A percentile compares a stretch with the other conserved stretches of the same genome.
Conservation (phyloP, 176 grass and related monocot species). For the Chrysopogon serrulatus region DNA sequence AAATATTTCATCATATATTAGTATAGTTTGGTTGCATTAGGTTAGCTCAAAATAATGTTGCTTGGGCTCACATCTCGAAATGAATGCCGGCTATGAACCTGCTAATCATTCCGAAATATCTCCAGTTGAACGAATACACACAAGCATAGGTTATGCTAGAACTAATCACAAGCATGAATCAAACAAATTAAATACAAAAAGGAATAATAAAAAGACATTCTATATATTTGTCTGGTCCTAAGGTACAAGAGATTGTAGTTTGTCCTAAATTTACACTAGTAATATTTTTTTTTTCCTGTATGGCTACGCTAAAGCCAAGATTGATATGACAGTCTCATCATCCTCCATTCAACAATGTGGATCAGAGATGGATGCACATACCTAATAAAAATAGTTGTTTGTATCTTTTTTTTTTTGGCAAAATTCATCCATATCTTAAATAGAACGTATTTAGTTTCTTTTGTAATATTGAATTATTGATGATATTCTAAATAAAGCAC, state of each 20-base stretch:
- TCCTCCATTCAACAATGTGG: conserved; percentile 40
- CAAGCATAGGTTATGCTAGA: background rate
- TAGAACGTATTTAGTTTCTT: background rate
- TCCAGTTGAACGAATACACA: background rate
- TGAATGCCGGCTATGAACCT: background rate
- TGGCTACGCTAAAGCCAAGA: background rate
- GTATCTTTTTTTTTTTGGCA: no score
- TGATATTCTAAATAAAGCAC: background rate
- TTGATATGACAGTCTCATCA: conserved; percentile 4
- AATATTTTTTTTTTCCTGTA: conserved; percentile 5
- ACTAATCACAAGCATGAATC: background rate
- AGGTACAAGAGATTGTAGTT: no score
- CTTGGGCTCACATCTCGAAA: background rate
- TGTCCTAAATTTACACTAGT: background rate
- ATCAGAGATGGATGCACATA: background rate
- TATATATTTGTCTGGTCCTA: background rate
- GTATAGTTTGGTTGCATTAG: background rate
- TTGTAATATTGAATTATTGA: background rate
- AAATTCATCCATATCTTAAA: background rate
- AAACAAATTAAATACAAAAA: background rate
- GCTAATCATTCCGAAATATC: background rate
- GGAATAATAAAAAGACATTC: conserved; percentile 2
- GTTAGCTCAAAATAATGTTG: background rate
- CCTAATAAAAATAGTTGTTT: background rate
- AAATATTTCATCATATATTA: background rate